phyloP scores from a whole-genome alignment of 495 filamentous ascomycete species.

The Bacidia rubella region DNA sequence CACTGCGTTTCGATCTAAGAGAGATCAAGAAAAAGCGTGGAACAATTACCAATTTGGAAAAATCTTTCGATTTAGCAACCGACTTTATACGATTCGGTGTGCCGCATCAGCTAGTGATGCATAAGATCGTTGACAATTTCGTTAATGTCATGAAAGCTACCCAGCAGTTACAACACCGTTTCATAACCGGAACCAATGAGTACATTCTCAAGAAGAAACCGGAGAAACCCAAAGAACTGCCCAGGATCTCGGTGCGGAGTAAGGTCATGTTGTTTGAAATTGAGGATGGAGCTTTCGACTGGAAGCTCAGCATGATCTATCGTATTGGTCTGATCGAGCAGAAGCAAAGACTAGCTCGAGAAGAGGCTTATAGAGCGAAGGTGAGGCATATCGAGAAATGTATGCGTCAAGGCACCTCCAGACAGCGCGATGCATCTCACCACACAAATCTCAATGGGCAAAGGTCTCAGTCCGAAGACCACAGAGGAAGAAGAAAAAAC shows the following conservation, averaged over 20 bases:
- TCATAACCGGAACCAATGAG: constrained; percentile 73
- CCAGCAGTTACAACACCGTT: constrained; percentile 81
- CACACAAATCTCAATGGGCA: constrained; percentile 37
- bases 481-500: constrained; percentile 9
- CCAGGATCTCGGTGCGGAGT: constrained; percentile 66
- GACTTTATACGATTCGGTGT: constrained; percentile 83
- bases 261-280: constrained; percentile 77
- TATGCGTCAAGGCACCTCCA: constrained; percentile 36
- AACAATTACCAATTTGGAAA: constrained; percentile 50
- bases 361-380: constrained; percentile 82
- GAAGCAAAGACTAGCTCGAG: constrained; percentile 71
- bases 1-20: constrained; percentile 63
- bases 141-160: constrained; percentile 76
- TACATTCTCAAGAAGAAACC: constrained; percentile 72
- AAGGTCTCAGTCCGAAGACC: constrained; percentile 10
- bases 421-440: constrained; percentile 33
- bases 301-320: constrained; percentile 89
- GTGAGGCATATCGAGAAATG: constrained; percentile 65
- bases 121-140: constrained; percentile 84
- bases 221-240: constrained; percentile 72
- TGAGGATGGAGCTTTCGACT: constrained; percentile 94
- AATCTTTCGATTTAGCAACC: constrained; percentile 66
- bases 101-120: constrained; percentile 85
- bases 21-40: constrained; percentile 56
- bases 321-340: constrained; percentile 78